A percentile compares a stretch with the other conserved stretches of the same genome.
phyloP scores from a whole-genome alignment of 208 protist genomes.

The Angomonas ambiguus region DNA sequence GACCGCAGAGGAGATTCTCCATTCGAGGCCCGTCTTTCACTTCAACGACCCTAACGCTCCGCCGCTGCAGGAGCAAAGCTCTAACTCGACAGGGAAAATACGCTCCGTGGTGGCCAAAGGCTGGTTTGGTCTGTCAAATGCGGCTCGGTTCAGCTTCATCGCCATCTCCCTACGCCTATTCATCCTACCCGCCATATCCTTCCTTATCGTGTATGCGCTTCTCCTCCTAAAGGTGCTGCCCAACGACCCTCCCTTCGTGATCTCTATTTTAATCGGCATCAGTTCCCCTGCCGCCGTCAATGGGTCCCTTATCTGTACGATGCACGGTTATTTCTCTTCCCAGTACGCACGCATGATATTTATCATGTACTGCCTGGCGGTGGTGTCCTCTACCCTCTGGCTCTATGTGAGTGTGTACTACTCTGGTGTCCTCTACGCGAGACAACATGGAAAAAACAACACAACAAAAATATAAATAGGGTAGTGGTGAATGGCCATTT shows the following conservation, averaged over 20 bases:
- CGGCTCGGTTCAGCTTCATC: constrained; percentile 24
- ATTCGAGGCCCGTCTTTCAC: not conserved
- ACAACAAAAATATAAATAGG: no score
- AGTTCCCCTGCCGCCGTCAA: constrained; percentile 65
- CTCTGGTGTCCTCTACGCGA: constrained; percentile 3
- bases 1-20: not conserved
- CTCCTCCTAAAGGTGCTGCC: constrained; percentile 35
- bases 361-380: constrained; percentile 52
- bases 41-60: not conserved
- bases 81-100: not conserved
- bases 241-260: constrained; percentile 42
- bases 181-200: constrained; percentile 45
- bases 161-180: constrained; percentile 48
- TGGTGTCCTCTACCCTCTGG: constrained; percentile 56
- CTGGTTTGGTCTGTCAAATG: constrained; percentile 19
- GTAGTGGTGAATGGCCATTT: no score
- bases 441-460: not conserved
- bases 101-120: not conserved
- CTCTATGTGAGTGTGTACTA: constrained; percentile 33
- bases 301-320: constrained; percentile 56
- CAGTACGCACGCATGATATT: constrained; percentile 61
- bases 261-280: constrained; percentile 53
- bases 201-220: constrained; percentile 49
- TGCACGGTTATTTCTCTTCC: constrained; percentile 47
- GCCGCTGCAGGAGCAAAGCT: not conserved